Evolutionary conservation across 164 flowering plant species (phyloP), one percentile per base, ranked within the genome.

Genomic region (Taxillus chinensis): DNA sequence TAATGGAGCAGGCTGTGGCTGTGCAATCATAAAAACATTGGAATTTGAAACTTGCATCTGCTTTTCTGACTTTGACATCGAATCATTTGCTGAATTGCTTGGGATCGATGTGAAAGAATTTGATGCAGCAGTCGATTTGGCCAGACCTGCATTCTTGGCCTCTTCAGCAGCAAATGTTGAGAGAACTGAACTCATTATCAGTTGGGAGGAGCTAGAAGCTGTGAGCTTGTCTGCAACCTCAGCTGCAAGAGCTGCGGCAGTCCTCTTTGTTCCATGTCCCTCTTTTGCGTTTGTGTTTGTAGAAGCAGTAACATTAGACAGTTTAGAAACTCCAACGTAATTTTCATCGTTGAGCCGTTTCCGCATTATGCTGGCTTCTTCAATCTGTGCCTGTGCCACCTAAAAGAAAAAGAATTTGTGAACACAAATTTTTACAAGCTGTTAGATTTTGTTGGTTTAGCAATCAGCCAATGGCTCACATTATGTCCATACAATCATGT

Each of bases 151-250:
- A 62, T 73, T 82, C 64, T 87, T 86, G 39, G 95, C 90, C 72
- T 78, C 95, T 81, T 90, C 80, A 16, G 96, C 96, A 6, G 97
- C 99, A 70, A 93, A 90, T 62, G 86, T 73, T 5, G 95, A 90
- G 12, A 93, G 95, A 63, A 93, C 97, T 5, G 96, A 86, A 41
- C 82, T 69, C 97, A 90, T 90, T 40, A 93, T 93, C 69, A 79
- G 68, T 66, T 84, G 92, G 39, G 99, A 93, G 8, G 89, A 88
- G 66, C 76, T 79, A 42, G 97, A 93, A 39, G 99, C 96, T 49
- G 97, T 75, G 45, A 93, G 89, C 79, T 75, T 93, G 71, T 90
- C 98, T 14, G 96, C 98, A 69, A 91, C 96, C 76, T 76, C 86
- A 40, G 98, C 98, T 49, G 98, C 99, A 71, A 90, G 79, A 58